phyloP scores from a whole-genome alignment of 2,329 filamentous ascomycete species.

The Hymenoscyphus infarciens region DNA sequence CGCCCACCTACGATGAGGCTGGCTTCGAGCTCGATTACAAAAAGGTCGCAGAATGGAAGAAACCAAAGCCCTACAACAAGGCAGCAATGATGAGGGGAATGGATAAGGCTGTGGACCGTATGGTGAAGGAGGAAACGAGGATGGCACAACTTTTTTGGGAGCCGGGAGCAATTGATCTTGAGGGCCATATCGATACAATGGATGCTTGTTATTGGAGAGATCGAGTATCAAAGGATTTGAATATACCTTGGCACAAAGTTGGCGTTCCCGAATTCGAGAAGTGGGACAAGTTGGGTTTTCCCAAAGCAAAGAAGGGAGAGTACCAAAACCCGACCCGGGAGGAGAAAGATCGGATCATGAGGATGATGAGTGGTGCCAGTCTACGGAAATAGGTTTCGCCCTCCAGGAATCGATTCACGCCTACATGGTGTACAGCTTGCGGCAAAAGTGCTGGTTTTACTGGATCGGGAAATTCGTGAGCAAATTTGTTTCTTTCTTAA shows the following conservation, averaged over 20 bases:
- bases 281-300: constrained; percentile 22
- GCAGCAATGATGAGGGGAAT: constrained; percentile 14
- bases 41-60: constrained; percentile 25
- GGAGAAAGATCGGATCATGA: constrained; percentile 14
- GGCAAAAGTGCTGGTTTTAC: too few relatives aligned
- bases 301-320: constrained; percentile 21
- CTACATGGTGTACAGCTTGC: too few relatives aligned
- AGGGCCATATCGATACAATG: too few relatives aligned
- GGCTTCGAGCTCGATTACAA: constrained; percentile 40
- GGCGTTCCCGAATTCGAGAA: constrained; percentile 17
- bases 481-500: too few relatives aligned
- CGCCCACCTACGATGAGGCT: constrained; percentile 36
- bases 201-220: constrained; percentile 23
- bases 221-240: constrained; percentile 21
- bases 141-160: constrained; percentile 21
- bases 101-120: constrained; percentile 5
- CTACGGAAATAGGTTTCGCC: background rate
- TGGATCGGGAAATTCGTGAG: too few relatives aligned
- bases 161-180: constrained; percentile 17
- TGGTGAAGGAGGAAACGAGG: constrained; percentile 2
- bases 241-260: constrained; percentile 18
- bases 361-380: background rate
- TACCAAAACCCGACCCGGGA: constrained; percentile 15
- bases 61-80: constrained; percentile 17
- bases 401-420: too few relatives aligned